Percentiles rank a stretch among this genome's conserved stretches.
Conservation (phyloP, 2,329 filamentous ascomycete genomes). For the Venturia oleaginea region DNA sequence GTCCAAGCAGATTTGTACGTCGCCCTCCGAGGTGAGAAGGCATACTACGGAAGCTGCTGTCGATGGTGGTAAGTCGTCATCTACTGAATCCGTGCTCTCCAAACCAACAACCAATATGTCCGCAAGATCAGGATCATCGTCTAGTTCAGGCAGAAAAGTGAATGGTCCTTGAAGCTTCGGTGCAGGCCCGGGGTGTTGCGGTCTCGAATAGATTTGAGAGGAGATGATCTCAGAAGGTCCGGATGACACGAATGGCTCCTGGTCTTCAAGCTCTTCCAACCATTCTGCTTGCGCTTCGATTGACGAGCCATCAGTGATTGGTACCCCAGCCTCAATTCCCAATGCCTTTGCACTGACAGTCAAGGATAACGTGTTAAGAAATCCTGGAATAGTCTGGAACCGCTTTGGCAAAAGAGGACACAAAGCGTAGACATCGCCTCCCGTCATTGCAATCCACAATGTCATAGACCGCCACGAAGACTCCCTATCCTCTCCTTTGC, state of each 20-base stretch:
- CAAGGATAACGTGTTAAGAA: slow-evolving; percentile 4
- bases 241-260: slow-evolving; percentile 38
- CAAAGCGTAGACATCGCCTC: slow-evolving; percentile 86
- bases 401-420: slow-evolving; percentile 87
- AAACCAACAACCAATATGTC: slow-evolving; percentile 49
- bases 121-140: slow-evolving; percentile 37
- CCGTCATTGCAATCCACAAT: slow-evolving; percentile 90
- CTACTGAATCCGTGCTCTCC: slow-evolving; percentile 42
- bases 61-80: slow-evolving; percentile 37
- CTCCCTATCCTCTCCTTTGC: slow-evolving; percentile 48
- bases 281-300: slow-evolving; percentile 50
- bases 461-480: slow-evolving; percentile 88
- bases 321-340: slow-evolving; percentile 35
- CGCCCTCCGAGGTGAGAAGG: slow-evolving; percentile 45
- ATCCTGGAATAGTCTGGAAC: slow-evolving; percentile 14
- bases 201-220: slow-evolving; percentile 48
- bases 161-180: slow-evolving; percentile 56
- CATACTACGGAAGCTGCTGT: slow-evolving; percentile 47
- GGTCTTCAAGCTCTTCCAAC: slow-evolving; percentile 47
- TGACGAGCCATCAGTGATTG: slow-evolving; percentile 31
- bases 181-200: slow-evolving; percentile 44
- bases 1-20: slow-evolving; percentile 52
- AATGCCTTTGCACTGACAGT: slow-evolving; percentile 18
- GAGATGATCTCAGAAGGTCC: slow-evolving; percentile 33
- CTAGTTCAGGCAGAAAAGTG: slow-evolving; percentile 29